A percentile compares a stretch with the other conserved stretches of the same genome.
Evolutionary conservation across 2,329 filamentous ascomycete genomes (phyloP).

Genomic region (Trichoderma arundinaceum): DNA sequence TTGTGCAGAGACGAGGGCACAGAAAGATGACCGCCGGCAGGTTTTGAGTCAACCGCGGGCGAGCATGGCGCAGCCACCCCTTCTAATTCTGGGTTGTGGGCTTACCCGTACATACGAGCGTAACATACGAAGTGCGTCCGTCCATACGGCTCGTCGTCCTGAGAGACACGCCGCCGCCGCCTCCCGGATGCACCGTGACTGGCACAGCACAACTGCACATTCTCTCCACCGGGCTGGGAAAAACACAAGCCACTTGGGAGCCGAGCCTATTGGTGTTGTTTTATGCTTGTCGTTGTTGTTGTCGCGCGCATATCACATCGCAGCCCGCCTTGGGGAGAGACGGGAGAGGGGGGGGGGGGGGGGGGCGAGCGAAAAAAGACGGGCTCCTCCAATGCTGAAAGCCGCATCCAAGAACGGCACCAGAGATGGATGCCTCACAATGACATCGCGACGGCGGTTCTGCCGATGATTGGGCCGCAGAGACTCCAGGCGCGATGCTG

Average conservation of each 20-base stretch:
- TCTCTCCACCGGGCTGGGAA: conserved; percentile 11
- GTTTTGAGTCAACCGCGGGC: conserved; percentile 28
- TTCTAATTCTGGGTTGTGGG: conserved; percentile 46
- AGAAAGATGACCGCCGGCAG: too few relatives aligned
- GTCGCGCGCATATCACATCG: conserved; percentile 20
- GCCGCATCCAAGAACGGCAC: conserved; percentile 7
- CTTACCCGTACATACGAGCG: conserved; percentile 33
- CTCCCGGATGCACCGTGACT: conserved; percentile 40
- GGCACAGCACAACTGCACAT: conserved; percentile 20
- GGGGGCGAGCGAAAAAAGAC: conserved; percentile 4
- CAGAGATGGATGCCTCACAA: conserved; percentile 28
- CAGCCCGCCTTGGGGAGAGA: neutral
- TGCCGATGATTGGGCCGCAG: conserved; percentile 17
- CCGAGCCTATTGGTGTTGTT: conserved; percentile 14
- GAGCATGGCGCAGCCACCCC: conserved; percentile 45
- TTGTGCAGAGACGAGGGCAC: too few relatives aligned
- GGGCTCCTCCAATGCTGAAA: conserved; percentile 9
- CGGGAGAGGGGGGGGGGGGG: too few relatives aligned
- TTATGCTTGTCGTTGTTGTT: neutral
- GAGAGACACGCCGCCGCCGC: conserved; percentile 25
- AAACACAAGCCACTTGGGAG: conserved; percentile 6
- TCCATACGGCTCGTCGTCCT: conserved; percentile 1
- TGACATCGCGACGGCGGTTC: conserved; percentile 13
- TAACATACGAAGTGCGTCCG: conserved; percentile 22
- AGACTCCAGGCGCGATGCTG: neutral